These are phyloP conservation scores for Exophiala sp. DNA, from an alignment of 2,329 filamentous ascomycete species.

Conservation along the genomic window DNA sequence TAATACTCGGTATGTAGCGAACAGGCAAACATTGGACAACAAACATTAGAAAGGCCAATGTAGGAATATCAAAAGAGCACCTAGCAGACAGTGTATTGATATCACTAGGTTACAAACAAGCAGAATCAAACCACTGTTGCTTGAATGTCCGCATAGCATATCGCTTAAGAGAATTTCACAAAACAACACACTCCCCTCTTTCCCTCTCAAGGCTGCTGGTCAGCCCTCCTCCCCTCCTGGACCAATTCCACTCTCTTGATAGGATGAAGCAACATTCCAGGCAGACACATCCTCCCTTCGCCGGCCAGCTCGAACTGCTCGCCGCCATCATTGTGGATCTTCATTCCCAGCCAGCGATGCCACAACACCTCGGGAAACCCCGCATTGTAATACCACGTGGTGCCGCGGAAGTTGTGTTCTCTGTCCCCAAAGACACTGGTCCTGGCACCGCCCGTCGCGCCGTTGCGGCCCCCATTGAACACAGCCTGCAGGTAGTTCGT, in stretches of 20 bases:
- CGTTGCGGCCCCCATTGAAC: conserved; percentile 73
- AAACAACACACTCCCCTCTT: too few species aligned
- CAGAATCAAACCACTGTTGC: too few species aligned
- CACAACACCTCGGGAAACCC: conserved; percentile 77
- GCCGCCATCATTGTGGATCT: conserved; percentile 70
- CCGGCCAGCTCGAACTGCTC: conserved; percentile 67
- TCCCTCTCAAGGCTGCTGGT: conserved; percentile 6
- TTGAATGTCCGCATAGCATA: too few species aligned
- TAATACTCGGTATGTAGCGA: too few species aligned
- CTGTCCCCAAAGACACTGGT: conserved; percentile 73
- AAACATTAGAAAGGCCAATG: not conserved
- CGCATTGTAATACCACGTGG: conserved; percentile 88
- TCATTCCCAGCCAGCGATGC: conserved; percentile 76
- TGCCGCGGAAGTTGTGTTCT: conserved; percentile 81
- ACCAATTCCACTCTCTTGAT: conserved; percentile 66
- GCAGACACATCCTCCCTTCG: conserved; percentile 83
- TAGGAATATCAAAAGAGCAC: too few species aligned
- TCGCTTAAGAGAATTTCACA: too few species aligned
- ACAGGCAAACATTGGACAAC: not conserved
- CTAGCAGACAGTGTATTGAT: not conserved
- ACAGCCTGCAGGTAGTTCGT: conserved; percentile 67
- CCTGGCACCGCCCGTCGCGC: conserved; percentile 65
- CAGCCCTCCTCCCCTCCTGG: conserved; percentile 28
- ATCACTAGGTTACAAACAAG: too few species aligned
- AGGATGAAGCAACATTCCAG: conserved; percentile 83